phyloP scores from a whole-genome alignment of 495 filamentous ascomycete genomes.

The Talaromyces adpressus region DNA sequence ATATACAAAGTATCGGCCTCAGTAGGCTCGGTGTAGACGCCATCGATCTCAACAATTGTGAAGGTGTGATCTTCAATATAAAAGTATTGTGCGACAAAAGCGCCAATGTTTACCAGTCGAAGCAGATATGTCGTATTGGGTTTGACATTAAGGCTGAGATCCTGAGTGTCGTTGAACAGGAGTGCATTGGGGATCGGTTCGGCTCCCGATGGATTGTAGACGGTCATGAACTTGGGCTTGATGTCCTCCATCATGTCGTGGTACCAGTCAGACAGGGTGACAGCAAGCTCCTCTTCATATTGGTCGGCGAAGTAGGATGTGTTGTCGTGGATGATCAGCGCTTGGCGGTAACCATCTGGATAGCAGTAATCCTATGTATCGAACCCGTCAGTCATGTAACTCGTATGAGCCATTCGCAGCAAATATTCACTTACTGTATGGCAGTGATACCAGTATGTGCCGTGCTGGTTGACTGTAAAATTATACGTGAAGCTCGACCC shows the following conservation, averaged over 20 bases:
- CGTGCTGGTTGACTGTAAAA: conserved; percentile 70
- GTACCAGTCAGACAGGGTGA: conserved; percentile 64
- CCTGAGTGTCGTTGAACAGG: conserved; percentile 51
- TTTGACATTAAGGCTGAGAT: conserved; percentile 50
- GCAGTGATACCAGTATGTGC: conserved; percentile 82
- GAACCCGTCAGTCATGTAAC: background rate
- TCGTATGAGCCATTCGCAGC: too few species aligned
- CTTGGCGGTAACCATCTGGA: conserved; percentile 67
- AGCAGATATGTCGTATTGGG: conserved; percentile 77
- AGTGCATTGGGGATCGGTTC: conserved; percentile 42
- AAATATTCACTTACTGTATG: conserved; percentile 41
- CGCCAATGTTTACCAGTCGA: conserved; percentile 68
- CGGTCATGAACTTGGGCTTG: conserved; percentile 34
- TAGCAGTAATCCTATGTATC: conserved; percentile 46
- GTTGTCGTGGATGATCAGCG: conserved; percentile 65
- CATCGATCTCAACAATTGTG: conserved; percentile 49
- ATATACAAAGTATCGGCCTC: conserved; percentile 58
- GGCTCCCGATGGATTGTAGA: conserved; percentile 44
- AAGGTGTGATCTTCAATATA: conserved; percentile 69
- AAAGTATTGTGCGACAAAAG: conserved; percentile 70
- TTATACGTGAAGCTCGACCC: conserved; percentile 64
- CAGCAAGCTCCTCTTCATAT: conserved; percentile 59
- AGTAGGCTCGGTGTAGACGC: conserved; percentile 46
- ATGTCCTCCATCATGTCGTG: conserved; percentile 41
- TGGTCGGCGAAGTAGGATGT: conserved; percentile 49